These are phyloP conservation scores for Camellia lanceoleosa DNA, from an alignment of 148 eudicot species.

Conservation along the genomic window DNA sequence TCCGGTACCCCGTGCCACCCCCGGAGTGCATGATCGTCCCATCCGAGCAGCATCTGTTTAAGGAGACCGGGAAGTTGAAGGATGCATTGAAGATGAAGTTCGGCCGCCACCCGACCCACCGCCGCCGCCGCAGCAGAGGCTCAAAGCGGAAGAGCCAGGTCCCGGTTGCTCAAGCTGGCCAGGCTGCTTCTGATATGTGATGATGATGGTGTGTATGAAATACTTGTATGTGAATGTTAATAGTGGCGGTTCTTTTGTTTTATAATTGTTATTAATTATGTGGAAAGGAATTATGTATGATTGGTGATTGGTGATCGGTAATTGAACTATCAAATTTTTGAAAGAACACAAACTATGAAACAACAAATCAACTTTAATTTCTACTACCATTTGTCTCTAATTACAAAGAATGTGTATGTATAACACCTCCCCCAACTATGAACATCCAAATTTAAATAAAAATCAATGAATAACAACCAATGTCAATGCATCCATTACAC, in stretches of 20 bases:
- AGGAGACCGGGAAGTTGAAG: constrained; percentile 58
- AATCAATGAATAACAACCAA: constrained; percentile 1
- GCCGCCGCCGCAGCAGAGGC: constrained; percentile 3
- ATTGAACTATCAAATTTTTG: not conserved
- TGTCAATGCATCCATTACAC: not conserved
- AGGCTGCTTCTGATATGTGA: not conserved
- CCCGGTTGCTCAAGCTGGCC: constrained; percentile 1
- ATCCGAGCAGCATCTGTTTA: constrained; percentile 57
- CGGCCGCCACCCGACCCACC: constrained; percentile 37
- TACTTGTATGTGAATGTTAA: too few species aligned
- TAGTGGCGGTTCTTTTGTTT: too few species aligned
- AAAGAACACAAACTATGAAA: not conserved
- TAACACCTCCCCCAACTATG: not conserved
- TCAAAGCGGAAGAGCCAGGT: constrained; percentile 24
- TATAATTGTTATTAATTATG: too few species aligned
- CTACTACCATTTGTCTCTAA: constrained; percentile 2
- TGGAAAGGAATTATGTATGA: too few species aligned
- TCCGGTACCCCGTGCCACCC: constrained; percentile 55
- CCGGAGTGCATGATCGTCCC: constrained; percentile 74
- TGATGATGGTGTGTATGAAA: not conserved
- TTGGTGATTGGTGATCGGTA: too few species aligned
- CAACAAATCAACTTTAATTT: not conserved
- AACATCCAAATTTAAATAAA: constrained; percentile 10
- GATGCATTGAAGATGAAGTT: constrained; percentile 35
- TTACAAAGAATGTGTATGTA: constrained; percentile 11